Conservation (phyloP, 345 rosid species). For the Eucalyptus lansdowneana region DNA sequence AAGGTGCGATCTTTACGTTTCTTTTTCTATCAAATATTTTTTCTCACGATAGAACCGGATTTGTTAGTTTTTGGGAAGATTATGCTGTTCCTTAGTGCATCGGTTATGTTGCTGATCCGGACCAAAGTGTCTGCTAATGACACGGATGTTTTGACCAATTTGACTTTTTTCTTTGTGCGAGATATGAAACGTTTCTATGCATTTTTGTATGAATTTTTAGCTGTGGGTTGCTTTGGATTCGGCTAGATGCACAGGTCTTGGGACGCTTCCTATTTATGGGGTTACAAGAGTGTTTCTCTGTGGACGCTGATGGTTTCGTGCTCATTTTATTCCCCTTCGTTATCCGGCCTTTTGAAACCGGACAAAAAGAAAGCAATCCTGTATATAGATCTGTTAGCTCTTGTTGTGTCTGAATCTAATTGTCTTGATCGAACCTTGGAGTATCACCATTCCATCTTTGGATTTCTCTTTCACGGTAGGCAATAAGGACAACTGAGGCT, state of each 20-base stretch:
- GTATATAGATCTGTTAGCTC: not conserved
- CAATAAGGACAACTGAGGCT: not conserved
- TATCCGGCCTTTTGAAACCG: not conserved
- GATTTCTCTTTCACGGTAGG: not conserved
- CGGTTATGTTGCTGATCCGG: not conserved
- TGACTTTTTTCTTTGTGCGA: not conserved
- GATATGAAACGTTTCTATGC: not conserved
- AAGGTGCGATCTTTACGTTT: constrained; percentile 20
- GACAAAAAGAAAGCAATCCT: not conserved
- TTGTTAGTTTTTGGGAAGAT: not conserved
- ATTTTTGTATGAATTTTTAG: not conserved
- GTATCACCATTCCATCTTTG: not conserved
- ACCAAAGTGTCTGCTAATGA: not conserved
- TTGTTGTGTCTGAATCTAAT: not conserved
- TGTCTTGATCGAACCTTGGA: not conserved
- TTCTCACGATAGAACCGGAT: not conserved
- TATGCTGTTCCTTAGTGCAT: not conserved
- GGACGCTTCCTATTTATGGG: not conserved
- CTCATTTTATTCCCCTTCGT: not conserved
- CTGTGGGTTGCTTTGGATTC: not conserved
- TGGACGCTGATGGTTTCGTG: not conserved
- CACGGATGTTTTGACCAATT: not conserved
- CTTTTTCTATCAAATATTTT: not conserved
- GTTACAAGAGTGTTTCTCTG: not conserved
- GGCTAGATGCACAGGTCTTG: not conserved